These are phyloP conservation scores for Grosmannia clavigera DNA, from an alignment of 2,329 filamentous ascomycete species.

Conservation along the genomic window DNA sequence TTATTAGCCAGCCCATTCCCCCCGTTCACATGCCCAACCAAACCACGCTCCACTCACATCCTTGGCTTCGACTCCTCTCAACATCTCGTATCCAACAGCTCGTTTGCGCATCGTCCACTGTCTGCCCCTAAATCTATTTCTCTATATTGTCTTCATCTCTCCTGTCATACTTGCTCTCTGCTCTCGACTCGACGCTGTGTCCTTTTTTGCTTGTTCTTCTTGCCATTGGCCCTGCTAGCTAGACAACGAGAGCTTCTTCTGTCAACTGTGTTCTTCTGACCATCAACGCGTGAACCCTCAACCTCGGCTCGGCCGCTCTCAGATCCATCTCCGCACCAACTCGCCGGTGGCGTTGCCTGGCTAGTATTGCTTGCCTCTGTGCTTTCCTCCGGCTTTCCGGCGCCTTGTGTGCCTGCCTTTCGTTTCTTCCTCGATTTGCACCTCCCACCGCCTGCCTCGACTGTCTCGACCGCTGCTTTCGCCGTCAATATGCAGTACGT, in stretches of 20 bases:
- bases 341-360: too few species aligned
- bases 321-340: too few species aligned
- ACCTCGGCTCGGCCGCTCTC: neutral
- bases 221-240: neutral
- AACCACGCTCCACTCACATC: neutral
- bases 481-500: constrained; percentile 80
- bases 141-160: neutral
- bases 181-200: neutral
- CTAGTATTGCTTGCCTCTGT: neutral
- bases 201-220: neutral
- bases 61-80: neutral
- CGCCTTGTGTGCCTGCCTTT: neutral
- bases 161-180: neutral
- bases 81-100: neutral
- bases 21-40: constrained; percentile 2
- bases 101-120: neutral
- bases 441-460: neutral
- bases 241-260: neutral
- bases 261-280: neutral
- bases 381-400: neutral
- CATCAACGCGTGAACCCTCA: neutral
- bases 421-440: neutral
- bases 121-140: neutral
- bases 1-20: neutral
- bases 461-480: neutral